These are phyloP conservation scores for Lasiosphaeris hirsuta DNA, from an alignment of 495 filamentous ascomycete genomes.

Conservation along the genomic window DNA sequence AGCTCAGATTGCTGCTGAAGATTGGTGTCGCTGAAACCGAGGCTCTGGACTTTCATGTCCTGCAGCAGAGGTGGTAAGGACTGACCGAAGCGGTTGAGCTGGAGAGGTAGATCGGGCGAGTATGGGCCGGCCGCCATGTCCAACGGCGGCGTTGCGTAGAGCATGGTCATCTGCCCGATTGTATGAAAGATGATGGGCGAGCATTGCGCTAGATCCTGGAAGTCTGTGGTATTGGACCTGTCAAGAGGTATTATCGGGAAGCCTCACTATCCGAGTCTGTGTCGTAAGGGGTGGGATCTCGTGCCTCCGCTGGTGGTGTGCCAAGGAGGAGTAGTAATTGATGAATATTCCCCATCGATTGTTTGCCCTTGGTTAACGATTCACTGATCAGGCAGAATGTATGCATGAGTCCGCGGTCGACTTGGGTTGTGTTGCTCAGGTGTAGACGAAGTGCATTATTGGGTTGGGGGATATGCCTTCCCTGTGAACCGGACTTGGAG, in stretches of 20 bases:
- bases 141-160: neutral
- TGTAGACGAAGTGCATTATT: neutral
- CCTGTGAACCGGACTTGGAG: neutral
- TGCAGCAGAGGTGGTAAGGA: neutral
- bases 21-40: neutral
- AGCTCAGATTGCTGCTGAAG: slow-evolving; percentile 3
- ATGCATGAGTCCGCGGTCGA: neutral
- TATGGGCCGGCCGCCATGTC: neutral
- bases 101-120: neutral
- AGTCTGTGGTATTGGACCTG: neutral
- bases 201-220: neutral
- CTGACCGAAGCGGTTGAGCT: neutral
- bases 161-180: neutral
- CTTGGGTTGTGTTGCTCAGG: neutral
- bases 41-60: neutral
- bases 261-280: neutral
- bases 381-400: neutral
- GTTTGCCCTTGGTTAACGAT: neutral
- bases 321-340: neutral
- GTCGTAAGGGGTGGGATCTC: neutral
- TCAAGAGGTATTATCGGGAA: neutral
- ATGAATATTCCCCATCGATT: neutral
- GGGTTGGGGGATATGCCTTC: neutral
- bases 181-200: neutral
- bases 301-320: neutral